Percentiles rank a stretch among this genome's conserved stretches.
phyloP scores from a whole-genome alignment of 176 grass and related monocot genomes.

The Rhynchospora pubera region DNA sequence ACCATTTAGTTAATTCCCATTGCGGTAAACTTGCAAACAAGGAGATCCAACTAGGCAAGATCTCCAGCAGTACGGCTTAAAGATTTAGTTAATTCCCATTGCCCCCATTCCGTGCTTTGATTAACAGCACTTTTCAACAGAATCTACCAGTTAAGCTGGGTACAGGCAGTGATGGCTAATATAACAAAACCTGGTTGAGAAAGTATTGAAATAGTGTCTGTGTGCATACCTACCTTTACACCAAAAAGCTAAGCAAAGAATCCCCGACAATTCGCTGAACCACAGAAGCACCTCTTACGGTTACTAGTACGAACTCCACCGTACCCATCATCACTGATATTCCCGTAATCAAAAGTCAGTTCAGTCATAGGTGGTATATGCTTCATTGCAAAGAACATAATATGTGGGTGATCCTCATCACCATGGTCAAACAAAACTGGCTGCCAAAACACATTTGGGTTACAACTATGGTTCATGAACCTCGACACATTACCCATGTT shows the following conservation, averaged over 20 bases:
- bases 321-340: slow-evolving; percentile 23
- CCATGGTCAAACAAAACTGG: slow-evolving; percentile 74
- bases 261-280: slow-evolving; percentile 56
- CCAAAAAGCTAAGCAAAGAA: slow-evolving; percentile 38
- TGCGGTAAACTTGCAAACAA: neutral
- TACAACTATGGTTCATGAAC: slow-evolving; percentile 93
- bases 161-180: neutral
- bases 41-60: neutral
- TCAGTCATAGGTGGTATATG: slow-evolving; percentile 96
- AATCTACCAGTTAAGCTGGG: too few species aligned
- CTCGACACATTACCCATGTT: slow-evolving; percentile 68
- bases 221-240: neutral
- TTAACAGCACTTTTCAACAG: too few species aligned
- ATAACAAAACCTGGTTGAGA: neutral
- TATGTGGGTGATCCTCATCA: slow-evolving; percentile 56
- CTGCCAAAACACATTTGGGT: slow-evolving; percentile 81
- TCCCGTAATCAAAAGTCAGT: slow-evolving; percentile 82
- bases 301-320: slow-evolving; percentile 20
- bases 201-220: neutral
- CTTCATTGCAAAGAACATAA: slow-evolving; percentile 93
- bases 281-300: slow-evolving; percentile 70
- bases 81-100: neutral
- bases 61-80: too few species aligned
- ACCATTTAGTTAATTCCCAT: too few species aligned
- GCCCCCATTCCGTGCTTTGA: neutral